Percentiles rank a stretch among this genome's conserved stretches.
Conservation (phyloP, 2,329 filamentous ascomycete species). For the Aspergillus udagawae region DNA sequence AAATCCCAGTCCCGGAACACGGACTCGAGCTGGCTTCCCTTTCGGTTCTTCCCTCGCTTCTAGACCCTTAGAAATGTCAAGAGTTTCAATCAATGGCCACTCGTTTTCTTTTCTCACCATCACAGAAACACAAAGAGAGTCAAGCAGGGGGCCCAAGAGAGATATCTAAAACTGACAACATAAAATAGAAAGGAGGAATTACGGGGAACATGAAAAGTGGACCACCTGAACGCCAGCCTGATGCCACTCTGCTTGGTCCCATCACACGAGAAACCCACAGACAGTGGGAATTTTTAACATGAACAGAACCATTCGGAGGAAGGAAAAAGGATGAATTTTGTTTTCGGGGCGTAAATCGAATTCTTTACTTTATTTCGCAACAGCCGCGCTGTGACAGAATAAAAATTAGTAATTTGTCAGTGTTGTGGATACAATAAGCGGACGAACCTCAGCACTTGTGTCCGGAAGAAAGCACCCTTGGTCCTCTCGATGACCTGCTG, state of each 20-base stretch:
- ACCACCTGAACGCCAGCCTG: conserved; percentile 42
- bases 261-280: conserved; percentile 27
- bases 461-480: conserved; percentile 98
- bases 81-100: background rate
- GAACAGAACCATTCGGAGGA: conserved; percentile 31
- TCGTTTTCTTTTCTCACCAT: background rate
- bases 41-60: background rate
- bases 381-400: conserved; percentile 39
- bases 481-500: conserved; percentile 99
- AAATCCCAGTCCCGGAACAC: background rate
- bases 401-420: conserved; percentile 7
- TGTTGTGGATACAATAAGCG: background rate
- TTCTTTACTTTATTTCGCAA: conserved; percentile 44
- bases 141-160: background rate
- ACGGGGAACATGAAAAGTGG: conserved; percentile 26
- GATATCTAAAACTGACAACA: conserved; percentile 1
- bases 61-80: background rate
- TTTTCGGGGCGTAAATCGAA: conserved; percentile 7
- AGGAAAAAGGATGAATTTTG: conserved; percentile 27
- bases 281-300: conserved; percentile 29
- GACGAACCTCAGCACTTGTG: conserved; percentile 73
- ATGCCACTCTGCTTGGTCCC: conserved; percentile 38
- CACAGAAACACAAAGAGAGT: background rate
- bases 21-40: background rate
- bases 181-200: conserved; percentile 1